Conservation (phyloP, 2,329 filamentous ascomycete genomes). For the Rutstroemia sp. region DNA sequence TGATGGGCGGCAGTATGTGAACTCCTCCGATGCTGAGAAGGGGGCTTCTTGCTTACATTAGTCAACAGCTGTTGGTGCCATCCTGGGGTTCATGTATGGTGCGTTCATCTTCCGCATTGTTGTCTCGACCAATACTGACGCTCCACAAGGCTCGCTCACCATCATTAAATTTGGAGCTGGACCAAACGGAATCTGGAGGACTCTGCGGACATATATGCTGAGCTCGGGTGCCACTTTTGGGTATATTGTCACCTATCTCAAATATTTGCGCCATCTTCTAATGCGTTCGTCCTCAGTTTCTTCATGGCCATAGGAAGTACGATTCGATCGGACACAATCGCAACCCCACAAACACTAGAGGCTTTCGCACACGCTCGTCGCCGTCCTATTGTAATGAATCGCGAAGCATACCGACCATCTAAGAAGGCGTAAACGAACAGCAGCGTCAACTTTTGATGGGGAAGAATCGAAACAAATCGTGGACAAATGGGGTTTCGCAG, state of each 20-base stretch:
- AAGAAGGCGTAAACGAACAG: neutral
- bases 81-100: conserved; percentile 99
- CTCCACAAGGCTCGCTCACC: conserved; percentile 69
- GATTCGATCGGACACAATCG: conserved; percentile 74
- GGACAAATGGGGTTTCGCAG: too few species aligned
- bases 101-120: conserved; percentile 26
- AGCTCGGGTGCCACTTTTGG: conserved; percentile 94
- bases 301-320: conserved; percentile 99
- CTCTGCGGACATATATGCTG: conserved; percentile 92
- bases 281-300: conserved; percentile 47
- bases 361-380: conserved; percentile 69
- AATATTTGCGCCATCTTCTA: neutral
- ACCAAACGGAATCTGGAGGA: conserved; percentile 87
- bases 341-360: conserved; percentile 63
- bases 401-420: conserved; percentile 18
- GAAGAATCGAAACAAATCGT: neutral
- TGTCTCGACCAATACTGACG: neutral
- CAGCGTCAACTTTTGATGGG: neutral
- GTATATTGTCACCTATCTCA: conserved; percentile 41
- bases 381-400: conserved; percentile 59
- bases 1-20: conserved; percentile 94
- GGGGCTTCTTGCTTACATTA: conserved; percentile 2
- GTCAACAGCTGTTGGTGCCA: conserved; percentile 74
- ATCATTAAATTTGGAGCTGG: conserved; percentile 94
- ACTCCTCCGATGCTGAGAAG: neutral